These are phyloP conservation scores for Nemophila menziesii DNA, from an alignment of 257 asterid species.

Conservation along the genomic window DNA sequence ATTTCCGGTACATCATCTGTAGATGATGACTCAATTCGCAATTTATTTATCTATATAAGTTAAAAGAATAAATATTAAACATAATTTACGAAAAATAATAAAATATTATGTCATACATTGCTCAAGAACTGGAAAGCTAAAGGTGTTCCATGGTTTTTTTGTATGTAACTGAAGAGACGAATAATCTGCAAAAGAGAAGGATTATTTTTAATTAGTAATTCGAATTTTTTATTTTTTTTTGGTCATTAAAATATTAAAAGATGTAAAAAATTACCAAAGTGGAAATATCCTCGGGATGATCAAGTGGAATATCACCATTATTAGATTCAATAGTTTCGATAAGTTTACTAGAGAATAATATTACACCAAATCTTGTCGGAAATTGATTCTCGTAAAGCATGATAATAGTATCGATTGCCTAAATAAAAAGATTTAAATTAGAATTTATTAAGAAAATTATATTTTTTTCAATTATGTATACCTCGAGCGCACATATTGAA, in stretches of 20 bases:
- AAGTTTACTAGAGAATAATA: slow-evolving; percentile 63
- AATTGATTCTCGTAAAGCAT: slow-evolving; percentile 74
- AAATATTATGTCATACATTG: slow-evolving; percentile 51
- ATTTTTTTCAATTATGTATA: slow-evolving; percentile 4
- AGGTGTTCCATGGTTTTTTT: slow-evolving; percentile 70
- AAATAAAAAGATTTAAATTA: slow-evolving; percentile 26
- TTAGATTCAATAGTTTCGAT: slow-evolving; percentile 58
- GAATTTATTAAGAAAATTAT: slow-evolving; percentile 9
- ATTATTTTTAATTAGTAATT: slow-evolving; percentile 2
- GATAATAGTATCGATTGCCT: slow-evolving; percentile 64
- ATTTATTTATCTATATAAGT: slow-evolving; percentile 57
- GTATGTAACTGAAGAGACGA: slow-evolving; percentile 67
- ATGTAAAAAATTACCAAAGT: slow-evolving; percentile 52
- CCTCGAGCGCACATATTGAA: slow-evolving; percentile 83
- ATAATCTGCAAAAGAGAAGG: slow-evolving; percentile 51
- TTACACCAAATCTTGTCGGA: slow-evolving; percentile 91
- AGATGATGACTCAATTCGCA: slow-evolving; percentile 61
- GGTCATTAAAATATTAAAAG: not conserved
- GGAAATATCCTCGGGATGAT: slow-evolving; percentile 52
- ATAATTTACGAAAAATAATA: slow-evolving; percentile 1
- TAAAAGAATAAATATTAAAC: slow-evolving; percentile 3
- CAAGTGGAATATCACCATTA: slow-evolving; percentile 51
- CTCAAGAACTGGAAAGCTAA: slow-evolving; percentile 84
- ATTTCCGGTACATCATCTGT: slow-evolving; percentile 64
- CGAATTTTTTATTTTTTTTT: slow-evolving; percentile 6